Conservation (phyloP, 2,329 filamentous ascomycete genomes). For the Bisporella sp. region DNA sequence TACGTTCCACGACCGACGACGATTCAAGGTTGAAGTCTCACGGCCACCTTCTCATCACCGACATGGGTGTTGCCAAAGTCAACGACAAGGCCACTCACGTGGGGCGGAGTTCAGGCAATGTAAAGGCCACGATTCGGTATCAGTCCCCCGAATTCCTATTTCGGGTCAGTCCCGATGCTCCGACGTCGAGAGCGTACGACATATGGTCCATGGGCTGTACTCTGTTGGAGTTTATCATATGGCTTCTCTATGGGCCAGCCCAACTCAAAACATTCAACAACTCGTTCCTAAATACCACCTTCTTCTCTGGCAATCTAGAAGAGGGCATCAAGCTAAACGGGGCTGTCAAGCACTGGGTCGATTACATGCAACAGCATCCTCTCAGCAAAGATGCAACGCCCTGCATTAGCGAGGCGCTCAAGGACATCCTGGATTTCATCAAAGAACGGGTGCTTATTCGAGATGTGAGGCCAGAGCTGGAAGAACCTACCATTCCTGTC, state of each 20-base stretch:
- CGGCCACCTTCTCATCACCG: too few species aligned
- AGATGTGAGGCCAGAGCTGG: not conserved
- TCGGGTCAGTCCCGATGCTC: too few species aligned
- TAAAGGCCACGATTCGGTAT: too few species aligned
- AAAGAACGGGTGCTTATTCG: not conserved
- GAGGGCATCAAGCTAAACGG: not conserved
- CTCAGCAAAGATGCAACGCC: not conserved
- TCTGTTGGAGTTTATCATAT: not conserved
- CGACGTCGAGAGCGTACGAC: not conserved
- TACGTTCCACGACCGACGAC: too few species aligned
- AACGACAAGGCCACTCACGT: too few species aligned
- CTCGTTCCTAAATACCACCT: not conserved
- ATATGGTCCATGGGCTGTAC: slow-evolving; percentile 5
- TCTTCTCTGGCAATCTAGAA: not conserved
- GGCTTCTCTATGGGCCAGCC: not conserved
- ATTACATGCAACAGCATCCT: not conserved
- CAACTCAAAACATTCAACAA: not conserved
- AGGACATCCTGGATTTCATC: not conserved
- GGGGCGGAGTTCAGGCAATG: too few species aligned
- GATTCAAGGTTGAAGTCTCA: too few species aligned
- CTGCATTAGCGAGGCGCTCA: not conserved
- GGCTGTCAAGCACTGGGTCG: not conserved
- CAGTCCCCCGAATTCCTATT: too few species aligned
- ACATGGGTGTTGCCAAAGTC: too few species aligned
- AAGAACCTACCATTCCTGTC: not conserved